phyloP scores from a whole-genome alignment of 1,139 yeast genomes.

The Ogataea hybrid region DNA sequence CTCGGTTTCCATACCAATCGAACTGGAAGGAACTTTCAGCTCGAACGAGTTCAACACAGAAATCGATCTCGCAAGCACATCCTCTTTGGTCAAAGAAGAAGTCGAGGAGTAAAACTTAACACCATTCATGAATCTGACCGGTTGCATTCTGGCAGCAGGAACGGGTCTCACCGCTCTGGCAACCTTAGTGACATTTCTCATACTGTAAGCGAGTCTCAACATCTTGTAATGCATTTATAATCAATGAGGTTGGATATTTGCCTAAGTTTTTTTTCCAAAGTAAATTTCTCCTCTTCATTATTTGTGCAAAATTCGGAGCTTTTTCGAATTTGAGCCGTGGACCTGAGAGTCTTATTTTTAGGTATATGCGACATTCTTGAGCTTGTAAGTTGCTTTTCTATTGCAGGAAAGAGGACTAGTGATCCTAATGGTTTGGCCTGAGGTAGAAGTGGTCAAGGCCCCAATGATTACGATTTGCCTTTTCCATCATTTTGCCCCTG shows the following conservation, averaged over 20 bases:
- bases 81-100: slow-evolving; percentile 32
- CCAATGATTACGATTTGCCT: too few species aligned
- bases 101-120: slow-evolving; percentile 23
- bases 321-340: background rate
- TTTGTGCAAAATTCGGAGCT: slow-evolving; percentile 1
- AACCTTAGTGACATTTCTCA: slow-evolving; percentile 13
- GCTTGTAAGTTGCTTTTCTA: too few species aligned
- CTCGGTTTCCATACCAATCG: slow-evolving; percentile 42
- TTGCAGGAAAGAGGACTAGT: too few species aligned
- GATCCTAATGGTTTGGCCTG: background rate
- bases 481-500: too few species aligned
- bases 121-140: slow-evolving; percentile 14
- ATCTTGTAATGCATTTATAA: slow-evolving; percentile 21
- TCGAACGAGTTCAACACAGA: slow-evolving; percentile 35
- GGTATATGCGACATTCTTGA: too few species aligned
- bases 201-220: slow-evolving; percentile 38
- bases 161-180: slow-evolving; percentile 11
- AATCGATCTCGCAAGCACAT: slow-evolving; percentile 33
- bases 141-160: slow-evolving; percentile 11
- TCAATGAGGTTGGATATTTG: slow-evolving; percentile 4
- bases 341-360: background rate
- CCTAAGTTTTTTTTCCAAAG: slow-evolving; percentile 6
- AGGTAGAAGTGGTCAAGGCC: background rate
- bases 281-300: slow-evolving; percentile 5
- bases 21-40: slow-evolving; percentile 27